Conservation (phyloP, 208 protist species). For the Leishmania braziliensis region DNA sequence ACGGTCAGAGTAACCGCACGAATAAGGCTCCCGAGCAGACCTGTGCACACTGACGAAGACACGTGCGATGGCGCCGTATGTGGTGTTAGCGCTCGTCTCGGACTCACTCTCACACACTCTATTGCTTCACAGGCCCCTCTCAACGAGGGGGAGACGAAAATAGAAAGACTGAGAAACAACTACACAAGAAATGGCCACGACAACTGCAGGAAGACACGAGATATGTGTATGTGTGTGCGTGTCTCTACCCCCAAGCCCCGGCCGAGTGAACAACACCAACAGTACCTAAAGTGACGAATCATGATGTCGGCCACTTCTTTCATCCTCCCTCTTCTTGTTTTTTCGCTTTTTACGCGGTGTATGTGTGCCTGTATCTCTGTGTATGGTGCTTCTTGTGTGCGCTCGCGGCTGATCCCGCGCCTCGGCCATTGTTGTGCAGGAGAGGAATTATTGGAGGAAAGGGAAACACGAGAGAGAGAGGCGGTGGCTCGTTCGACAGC, state of each 20-base stretch:
- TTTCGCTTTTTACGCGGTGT: not conserved
- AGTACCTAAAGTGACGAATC: not conserved
- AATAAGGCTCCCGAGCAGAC: not conserved
- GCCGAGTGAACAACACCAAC: not conserved
- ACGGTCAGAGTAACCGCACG: not conserved
- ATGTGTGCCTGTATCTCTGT: not conserved
- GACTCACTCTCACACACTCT: not conserved
- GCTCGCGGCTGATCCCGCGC: not conserved
- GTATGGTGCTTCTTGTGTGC: not conserved
- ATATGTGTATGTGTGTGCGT: not conserved
- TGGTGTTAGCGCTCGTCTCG: not conserved
- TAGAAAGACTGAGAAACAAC: not conserved
- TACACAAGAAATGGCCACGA: not conserved
- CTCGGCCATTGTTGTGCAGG: not conserved
- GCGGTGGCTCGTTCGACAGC: not conserved
- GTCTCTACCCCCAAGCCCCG: not conserved
- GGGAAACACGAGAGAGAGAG: not conserved
- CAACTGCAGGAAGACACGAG: not conserved
- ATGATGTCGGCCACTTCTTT: not conserved
- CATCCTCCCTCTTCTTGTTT: not conserved
- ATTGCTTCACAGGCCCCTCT: not conserved
- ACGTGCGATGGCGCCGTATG: not conserved
- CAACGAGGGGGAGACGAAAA: not conserved
- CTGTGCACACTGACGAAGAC: not conserved
- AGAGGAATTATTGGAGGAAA: not conserved